phyloP scores from a whole-genome alignment of 2,329 filamentous ascomycete genomes.

The Clonostachys byssicola region DNA sequence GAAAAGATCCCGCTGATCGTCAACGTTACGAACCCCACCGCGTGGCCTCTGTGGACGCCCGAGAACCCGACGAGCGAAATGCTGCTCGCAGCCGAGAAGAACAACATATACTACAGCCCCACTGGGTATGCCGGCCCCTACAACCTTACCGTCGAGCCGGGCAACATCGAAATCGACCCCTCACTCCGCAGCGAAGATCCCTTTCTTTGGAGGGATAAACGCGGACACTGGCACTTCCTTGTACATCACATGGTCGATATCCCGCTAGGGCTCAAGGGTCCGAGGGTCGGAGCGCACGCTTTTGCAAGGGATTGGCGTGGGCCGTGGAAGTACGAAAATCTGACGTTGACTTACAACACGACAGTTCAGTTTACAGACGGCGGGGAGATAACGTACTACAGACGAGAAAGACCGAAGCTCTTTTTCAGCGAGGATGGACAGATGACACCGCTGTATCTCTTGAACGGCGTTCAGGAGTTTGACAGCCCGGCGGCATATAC shows the following conservation, averaged over 20 bases:
- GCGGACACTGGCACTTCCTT: constrained; percentile 23
- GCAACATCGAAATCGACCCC: no score
- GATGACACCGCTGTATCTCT: constrained; percentile 39
- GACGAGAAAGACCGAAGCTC: constrained; percentile 41
- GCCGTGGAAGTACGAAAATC: constrained; percentile 19
- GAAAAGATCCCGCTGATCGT: not conserved
- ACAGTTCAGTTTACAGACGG: constrained; percentile 31
- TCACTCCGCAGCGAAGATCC: constrained; percentile 15
- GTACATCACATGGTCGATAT: constrained; percentile 20
- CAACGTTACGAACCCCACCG: constrained; percentile 27
- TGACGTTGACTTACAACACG: constrained; percentile 17
- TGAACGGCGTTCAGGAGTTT: constrained; percentile 37
- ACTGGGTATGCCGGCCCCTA: constrained; percentile 18
- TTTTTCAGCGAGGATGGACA: constrained; percentile 39
- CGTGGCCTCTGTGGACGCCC: constrained; percentile 23
- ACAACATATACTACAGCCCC: constrained; percentile 20
- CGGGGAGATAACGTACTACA: constrained; percentile 25
- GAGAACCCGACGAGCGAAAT: constrained; percentile 18
- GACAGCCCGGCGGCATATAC: not conserved
- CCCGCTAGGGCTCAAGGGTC: constrained; percentile 4
- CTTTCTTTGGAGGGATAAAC: constrained; percentile 24
- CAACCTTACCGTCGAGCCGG: constrained; percentile 20
- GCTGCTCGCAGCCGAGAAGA: constrained; percentile 24
- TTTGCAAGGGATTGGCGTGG: constrained; percentile 16
- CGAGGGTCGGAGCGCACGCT: constrained; percentile 19